A percentile compares a stretch with the other conserved stretches of the same genome.
Conservation (phyloP, 495 filamentous ascomycete species). For the Aspergillus ellipticus region DNA sequence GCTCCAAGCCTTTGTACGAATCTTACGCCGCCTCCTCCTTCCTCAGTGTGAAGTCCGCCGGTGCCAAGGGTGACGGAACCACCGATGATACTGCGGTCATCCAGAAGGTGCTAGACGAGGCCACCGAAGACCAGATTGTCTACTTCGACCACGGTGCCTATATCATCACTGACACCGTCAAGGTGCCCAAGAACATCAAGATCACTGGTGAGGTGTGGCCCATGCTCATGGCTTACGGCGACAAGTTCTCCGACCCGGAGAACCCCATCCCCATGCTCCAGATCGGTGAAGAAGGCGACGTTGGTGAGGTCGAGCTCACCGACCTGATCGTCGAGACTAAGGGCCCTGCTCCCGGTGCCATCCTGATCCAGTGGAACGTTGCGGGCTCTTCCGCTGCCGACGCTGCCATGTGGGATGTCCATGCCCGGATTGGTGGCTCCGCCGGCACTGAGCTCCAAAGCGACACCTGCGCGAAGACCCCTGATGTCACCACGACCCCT, state of each 20-base stretch:
- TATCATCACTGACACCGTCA: conserved; percentile 76
- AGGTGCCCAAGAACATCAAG: conserved; percentile 59
- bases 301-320: conserved; percentile 75
- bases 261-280: conserved; percentile 64
- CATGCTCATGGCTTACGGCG: conserved; percentile 77
- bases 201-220: conserved; percentile 94
- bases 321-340: conserved; percentile 61
- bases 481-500: conserved; percentile 51
- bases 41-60: conserved; percentile 69
- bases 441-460: conserved; percentile 78
- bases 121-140: conserved; percentile 58
- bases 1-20: conserved; percentile 66
- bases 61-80: conserved; percentile 72
- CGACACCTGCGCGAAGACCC: conserved; percentile 63
- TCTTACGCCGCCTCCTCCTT: conserved; percentile 44
- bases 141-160: conserved; percentile 94
- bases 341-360: conserved; percentile 78
- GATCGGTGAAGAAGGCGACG: conserved; percentile 75
- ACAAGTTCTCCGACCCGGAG: conserved; percentile 62
- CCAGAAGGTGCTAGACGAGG: conserved; percentile 67
- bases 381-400: conserved; percentile 62
- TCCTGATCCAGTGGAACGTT: conserved; percentile 90
- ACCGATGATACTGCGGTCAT: conserved; percentile 61
- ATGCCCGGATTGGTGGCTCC: conserved; percentile 78
- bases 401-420: conserved; percentile 85